Base-by-base conservation (phyloP, 2,329 filamentous ascomycete species). In the Aspergillus ochraceus region DNA sequence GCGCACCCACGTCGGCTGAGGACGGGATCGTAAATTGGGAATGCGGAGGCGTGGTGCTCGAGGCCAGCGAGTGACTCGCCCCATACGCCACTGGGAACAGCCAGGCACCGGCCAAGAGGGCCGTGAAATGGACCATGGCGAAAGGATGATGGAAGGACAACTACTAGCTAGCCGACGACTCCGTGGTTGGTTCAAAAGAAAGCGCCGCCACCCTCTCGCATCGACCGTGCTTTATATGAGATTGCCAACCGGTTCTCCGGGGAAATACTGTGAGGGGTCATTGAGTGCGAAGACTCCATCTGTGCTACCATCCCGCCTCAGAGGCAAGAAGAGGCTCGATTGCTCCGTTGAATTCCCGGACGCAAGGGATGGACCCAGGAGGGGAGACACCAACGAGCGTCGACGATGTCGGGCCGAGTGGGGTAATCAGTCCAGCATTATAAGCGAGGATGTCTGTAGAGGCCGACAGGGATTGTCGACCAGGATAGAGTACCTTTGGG, bases 21-120 rank as follows among this genome's bases (percentile, higher is more conserved):
- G 79, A 66, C 3, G 82, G 81, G 3, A 84, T 72, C 0, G 81
- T 85, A 63, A 80, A 83, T 22, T 74, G 63, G 51, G 30, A 62
- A 62, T n/a, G 64, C 55, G 17, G 68, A 57, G n/a, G 64, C 62
- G 70, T 62, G 5, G 64, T 58, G 55, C 54, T 65, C 26, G 59
- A 19, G 3, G 57, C 47, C 19, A 59, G 45, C 45, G 60, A 61
- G 26, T 63, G 64, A 42, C 59, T 67, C 19, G 68, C 66, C 12
- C 65, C 68, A 54, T 68, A 69, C 50, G 65, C 68, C 30, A 61
- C 42, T 32, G 68, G 66, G 22, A 72, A 54, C 42, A 75, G 69
- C 63, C 67, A 70, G 30, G 64, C 59, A 19, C 64, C 57, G 50
- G 55, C 63, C 24, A 72, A 49, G 30, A 74, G 54, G 53, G 57